Base-by-base conservation (phyloP, 768 basidiomycete species). In the Candolleomyces eurysporus region DNA sequence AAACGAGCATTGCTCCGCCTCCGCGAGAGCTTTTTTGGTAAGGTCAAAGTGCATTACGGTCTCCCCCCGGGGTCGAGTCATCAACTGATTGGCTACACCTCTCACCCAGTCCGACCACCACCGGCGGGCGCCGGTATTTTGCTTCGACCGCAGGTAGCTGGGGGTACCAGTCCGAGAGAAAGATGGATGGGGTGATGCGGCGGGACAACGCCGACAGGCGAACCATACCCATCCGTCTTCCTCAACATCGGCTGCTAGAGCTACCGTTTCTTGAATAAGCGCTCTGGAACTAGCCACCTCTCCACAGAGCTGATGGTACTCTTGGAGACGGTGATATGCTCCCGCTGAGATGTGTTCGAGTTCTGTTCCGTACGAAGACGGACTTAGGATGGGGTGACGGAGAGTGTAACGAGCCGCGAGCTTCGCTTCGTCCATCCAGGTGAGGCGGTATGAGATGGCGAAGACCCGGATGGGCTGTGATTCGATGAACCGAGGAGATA, bases 341-440 rank as follows among this genome's bases (percentile, higher is more conserved):
- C 74, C 77, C 5, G 74, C 79, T 1, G 75, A 72, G 60, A 82
- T 78, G 48, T 73, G 70, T 59, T 75, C 75, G 21, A 82, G 71
- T 63, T 81, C 80, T 56, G 46, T 54, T 48, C 40, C 61, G 17
- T 73, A 63, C n/a, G 72, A 62, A 56, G 69, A 71, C 0, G 70
- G 59, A 0, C 59, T 62, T 19, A 70, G 62, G 48, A 73, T 62
- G 16, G 73, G 72, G 26, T 74, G 70, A 14, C 73, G 70, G 11
- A 79, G 69, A 10, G 73, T 73, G 54, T 73, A 69, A 48, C 67
- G 63, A 1, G 77, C 78, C 31, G 77, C 77, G 31, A 63, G 65
- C 21, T 67, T 68, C 11, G 73, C 76, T 57, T 75, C 73, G 10
- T 64, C 63, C 42, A 69, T 69, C 72, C 78, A 78, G 40, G 71